Base-by-base conservation (phyloP, 2,329 filamentous ascomycete species). In the Blumeria hordei region DNA sequence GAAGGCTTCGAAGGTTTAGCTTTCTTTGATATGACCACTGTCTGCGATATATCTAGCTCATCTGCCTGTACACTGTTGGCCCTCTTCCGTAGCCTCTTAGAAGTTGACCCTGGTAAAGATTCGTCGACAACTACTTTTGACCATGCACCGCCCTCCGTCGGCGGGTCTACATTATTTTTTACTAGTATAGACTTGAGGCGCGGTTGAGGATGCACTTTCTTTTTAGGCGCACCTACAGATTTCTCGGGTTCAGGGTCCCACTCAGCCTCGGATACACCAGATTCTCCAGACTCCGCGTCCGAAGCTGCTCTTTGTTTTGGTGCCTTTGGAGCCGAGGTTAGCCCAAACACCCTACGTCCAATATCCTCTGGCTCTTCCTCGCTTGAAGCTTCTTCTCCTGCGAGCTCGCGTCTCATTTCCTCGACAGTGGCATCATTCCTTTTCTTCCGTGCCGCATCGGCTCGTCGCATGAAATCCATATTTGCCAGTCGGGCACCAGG, bases 381-480 rank as follows among this genome's bases (percentile, higher is more conserved):
- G n/a, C 69, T 70, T 18, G 77, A 72, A 5, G 78, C 81, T 33
- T 81, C 80, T 44, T 76, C 75, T 1, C 74, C 74, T 53, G 72
- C 72, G 21, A 95, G 71, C 51, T 90, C 83, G 55, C 78, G 77
- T 52, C 81, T 75, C 52, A 95, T 77, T 60, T 79, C 73, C 44
- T 72, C 74, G 11, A 86, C 70, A 56, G 86, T 77, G 55, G 85
- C 83, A 62, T 94, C 85, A 61, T 96, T 95, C 56, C 80, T 76
- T 59, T 82, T 78, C 67, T 82, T 88, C 62, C 80, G 79, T 39
- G 80, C 74, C 33, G 82, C 83, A 63, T 95, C 88, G 1, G 88
- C 86, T 60, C 83, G 87, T 62, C 83, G 80, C 92, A 98, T 96
- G 66, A 98, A 98, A 58, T 86, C 85, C 82, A 98, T 87, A 54